Conservation (phyloP, 257 asterid species). For the Pogostemon cablin region DNA sequence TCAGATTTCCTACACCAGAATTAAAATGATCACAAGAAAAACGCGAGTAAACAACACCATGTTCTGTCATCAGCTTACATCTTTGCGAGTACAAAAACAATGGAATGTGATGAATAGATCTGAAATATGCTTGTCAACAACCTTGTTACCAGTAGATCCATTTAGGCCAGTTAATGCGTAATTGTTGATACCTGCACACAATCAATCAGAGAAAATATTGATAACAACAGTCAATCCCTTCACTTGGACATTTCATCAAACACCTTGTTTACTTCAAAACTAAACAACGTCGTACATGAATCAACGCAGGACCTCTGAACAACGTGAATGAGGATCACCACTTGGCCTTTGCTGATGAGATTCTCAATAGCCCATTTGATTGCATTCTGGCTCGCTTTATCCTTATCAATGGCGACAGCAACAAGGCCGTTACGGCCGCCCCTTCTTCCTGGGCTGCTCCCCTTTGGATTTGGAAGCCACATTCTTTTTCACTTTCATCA, state of each 20-base stretch:
- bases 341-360: slow-evolving; percentile 66
- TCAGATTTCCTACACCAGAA: neutral
- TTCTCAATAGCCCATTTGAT: slow-evolving; percentile 76
- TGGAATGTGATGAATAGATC: slow-evolving; percentile 76
- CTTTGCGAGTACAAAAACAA: slow-evolving; percentile 86
- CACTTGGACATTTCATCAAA: slow-evolving; percentile 1
- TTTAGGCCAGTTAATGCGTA: slow-evolving; percentile 33
- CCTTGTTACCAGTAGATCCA: slow-evolving; percentile 38
- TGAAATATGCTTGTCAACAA: slow-evolving; percentile 50
- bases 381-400: slow-evolving; percentile 80
- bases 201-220: neutral
- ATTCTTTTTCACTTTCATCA: slow-evolving; percentile 40
- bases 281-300: slow-evolving; percentile 38
- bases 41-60: neutral
- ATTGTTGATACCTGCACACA: slow-evolving; percentile 44
- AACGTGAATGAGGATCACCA: slow-evolving; percentile 82
- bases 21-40: neutral
- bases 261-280: neutral
- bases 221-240: neutral
- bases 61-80: slow-evolving; percentile 44
- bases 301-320: slow-evolving; percentile 37
- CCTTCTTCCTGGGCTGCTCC: slow-evolving; percentile 35
- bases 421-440: slow-evolving; percentile 65
- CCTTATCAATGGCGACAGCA: slow-evolving; percentile 83
- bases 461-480: slow-evolving; percentile 61